A percentile compares a stretch with the other conserved stretches of the same genome.
Evolutionary conservation across 2,329 filamentous ascomycete species (phyloP).

Genomic region (Elsinoe arachidis): DNA sequence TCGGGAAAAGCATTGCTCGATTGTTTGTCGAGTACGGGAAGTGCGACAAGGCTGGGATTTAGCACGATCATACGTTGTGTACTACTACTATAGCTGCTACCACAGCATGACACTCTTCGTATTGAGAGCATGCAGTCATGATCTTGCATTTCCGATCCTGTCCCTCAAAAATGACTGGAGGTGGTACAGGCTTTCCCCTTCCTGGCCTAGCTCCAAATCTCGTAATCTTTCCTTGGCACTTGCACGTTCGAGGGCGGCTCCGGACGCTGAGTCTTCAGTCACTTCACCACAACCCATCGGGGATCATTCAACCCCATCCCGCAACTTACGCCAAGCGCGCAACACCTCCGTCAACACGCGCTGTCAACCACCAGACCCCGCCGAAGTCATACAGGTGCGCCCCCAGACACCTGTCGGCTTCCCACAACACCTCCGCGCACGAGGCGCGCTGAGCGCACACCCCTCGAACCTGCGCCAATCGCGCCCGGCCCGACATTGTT

Average conservation of each 20-base stretch:
- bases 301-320: constrained; percentile 5
- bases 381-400: neutral
- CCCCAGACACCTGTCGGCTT: neutral
- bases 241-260: neutral
- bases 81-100: neutral
- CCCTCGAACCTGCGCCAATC: neutral
- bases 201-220: neutral
- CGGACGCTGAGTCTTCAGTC: neutral
- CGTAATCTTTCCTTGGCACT: constrained; percentile 3
- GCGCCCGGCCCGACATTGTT: neutral
- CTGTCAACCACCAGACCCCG: neutral
- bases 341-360: neutral
- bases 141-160: too few species aligned
- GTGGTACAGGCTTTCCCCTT: neutral
- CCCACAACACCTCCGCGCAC: constrained; percentile 1
- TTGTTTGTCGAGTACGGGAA: too few species aligned
- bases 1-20: neutral
- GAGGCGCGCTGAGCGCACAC: constrained; percentile 5
- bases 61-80: neutral
- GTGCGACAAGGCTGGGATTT: too few species aligned
- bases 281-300: neutral
- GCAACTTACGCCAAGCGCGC: constrained; percentile 8
- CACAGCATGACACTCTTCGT: too few species aligned
- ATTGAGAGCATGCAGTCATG: too few species aligned
- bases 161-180: too few species aligned